Percentiles rank a stretch among this genome's conserved stretches.
phyloP scores from a whole-genome alignment of 129 eudicot species.

The Chrysanthemum makinoi region DNA sequence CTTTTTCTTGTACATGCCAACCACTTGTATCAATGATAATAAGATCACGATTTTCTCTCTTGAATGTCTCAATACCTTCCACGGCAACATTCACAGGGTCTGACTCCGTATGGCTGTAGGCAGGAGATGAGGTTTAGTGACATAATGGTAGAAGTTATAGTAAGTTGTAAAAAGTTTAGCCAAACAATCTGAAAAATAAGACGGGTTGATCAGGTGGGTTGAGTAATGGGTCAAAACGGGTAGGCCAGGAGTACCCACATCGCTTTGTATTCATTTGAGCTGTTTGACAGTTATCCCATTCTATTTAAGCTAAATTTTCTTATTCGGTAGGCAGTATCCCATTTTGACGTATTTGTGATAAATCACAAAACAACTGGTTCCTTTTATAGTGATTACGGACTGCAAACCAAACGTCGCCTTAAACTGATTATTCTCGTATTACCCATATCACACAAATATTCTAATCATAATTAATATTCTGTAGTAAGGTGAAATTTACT shows the following conservation, averaged over 20 bases:
- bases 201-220: too few relatives aligned
- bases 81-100: slow-evolving; percentile 92
- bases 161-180: slow-evolving; percentile 3
- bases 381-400: too few relatives aligned
- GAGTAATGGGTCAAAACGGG: too few relatives aligned
- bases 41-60: slow-evolving; percentile 76
- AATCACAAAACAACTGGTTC: too few relatives aligned
- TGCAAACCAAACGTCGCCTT: too few relatives aligned
- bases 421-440: too few relatives aligned
- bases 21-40: slow-evolving; percentile 98
- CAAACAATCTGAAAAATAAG: neutral
- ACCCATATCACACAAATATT: neutral
- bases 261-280: too few relatives aligned
- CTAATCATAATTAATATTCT: neutral
- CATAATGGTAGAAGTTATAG: neutral
- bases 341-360: too few relatives aligned
- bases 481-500: slow-evolving; percentile 7
- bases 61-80: slow-evolving; percentile 88
- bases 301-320: too few relatives aligned
- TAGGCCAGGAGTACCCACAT: too few relatives aligned
- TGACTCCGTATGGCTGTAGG: slow-evolving; percentile 77
- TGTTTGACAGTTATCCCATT: too few relatives aligned
- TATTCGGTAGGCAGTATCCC: too few relatives aligned
- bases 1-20: slow-evolving; percentile 86
- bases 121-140: slow-evolving; percentile 10